Percentiles rank a stretch among this genome's conserved stretches.
Evolutionary conservation across 2,329 filamentous ascomycete species (phyloP).

Genomic region (Claviceps lovelessii): DNA sequence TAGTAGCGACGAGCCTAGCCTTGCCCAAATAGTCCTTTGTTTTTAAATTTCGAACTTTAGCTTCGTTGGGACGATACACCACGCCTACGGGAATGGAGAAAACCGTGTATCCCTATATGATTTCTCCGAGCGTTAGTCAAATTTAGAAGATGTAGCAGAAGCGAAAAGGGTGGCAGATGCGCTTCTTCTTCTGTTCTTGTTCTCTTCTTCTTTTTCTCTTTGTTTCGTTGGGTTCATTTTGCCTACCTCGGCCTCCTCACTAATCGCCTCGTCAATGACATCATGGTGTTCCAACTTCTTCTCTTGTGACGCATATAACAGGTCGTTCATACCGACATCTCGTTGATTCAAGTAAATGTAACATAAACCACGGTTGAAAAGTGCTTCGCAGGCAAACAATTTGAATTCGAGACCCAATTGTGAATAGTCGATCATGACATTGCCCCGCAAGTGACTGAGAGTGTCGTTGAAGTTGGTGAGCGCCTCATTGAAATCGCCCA

Average conservation of each 20-base stretch:
- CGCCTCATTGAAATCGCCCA: slow-evolving; percentile 94
- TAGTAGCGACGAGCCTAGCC: slow-evolving; percentile 80
- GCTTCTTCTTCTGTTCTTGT: not conserved
- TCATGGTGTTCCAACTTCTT: slow-evolving; percentile 94
- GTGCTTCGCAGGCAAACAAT: slow-evolving; percentile 89
- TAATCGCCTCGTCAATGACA: slow-evolving; percentile 94
- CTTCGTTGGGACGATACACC: slow-evolving; percentile 87
- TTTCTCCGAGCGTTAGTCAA: slow-evolving; percentile 13
- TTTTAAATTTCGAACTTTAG: slow-evolving; percentile 96
- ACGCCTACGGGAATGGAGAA: slow-evolving; percentile 96
- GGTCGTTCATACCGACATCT: slow-evolving; percentile 79
- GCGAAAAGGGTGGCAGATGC: not conserved
- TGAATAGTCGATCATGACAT: slow-evolving; percentile 95
- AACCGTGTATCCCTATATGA: slow-evolving; percentile 74
- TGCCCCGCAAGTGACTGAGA: slow-evolving; percentile 81
- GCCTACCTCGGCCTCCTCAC: slow-evolving; percentile 75
- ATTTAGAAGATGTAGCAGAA: not conserved
- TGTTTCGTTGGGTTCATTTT: not conserved
- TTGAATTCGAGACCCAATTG: slow-evolving; percentile 93
- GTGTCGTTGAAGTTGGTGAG: slow-evolving; percentile 98
- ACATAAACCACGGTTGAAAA: slow-evolving; percentile 93
- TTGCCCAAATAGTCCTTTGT: slow-evolving; percentile 96
- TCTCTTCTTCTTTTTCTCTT: not conserved
- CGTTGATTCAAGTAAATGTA: slow-evolving; percentile 94
- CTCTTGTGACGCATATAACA: slow-evolving; percentile 82